These are phyloP conservation scores for Yamadazyma takamatsuzukensis DNA, from an alignment of 805 yeast genomes.

Conservation along the genomic window DNA sequence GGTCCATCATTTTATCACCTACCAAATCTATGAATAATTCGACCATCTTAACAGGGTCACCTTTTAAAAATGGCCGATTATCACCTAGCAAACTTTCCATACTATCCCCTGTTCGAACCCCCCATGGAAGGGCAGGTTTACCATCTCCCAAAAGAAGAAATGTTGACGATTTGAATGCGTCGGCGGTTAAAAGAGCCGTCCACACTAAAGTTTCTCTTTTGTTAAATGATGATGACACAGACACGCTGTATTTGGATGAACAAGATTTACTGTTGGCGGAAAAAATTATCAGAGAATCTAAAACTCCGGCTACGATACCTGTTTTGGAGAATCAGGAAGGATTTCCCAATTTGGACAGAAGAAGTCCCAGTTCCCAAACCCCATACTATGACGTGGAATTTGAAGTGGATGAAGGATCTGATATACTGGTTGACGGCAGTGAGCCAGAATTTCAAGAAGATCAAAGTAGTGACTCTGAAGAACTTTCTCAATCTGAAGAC, in stretches of 20 bases:
- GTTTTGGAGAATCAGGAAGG: conserved; percentile 17
- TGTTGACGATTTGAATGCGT: conserved; percentile 34
- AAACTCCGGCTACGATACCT: too few species aligned
- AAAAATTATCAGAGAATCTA: conserved; percentile 22
- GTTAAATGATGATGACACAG: conserved; percentile 29
- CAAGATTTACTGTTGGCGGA: conserved; percentile 48
- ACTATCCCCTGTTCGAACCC: conserved; percentile 29
- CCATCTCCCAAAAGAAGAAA: conserved; percentile 41
- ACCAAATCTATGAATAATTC: too few species aligned
- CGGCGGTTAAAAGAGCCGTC: conserved; percentile 50
- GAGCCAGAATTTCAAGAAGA: too few species aligned
- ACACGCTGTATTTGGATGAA: conserved; percentile 22
- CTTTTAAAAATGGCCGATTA: too few species aligned
- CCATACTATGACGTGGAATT: too few species aligned
- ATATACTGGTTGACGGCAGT: too few species aligned
- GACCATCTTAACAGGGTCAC: too few species aligned
- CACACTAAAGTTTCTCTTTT: conserved; percentile 25
- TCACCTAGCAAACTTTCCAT: conserved; percentile 3
- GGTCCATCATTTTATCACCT: too few species aligned
- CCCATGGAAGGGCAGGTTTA: conserved; percentile 45
- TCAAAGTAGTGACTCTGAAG: too few species aligned
- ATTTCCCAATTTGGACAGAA: conserved; percentile 21
- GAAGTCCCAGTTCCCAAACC: background rate
- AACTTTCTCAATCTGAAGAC: too few species aligned
- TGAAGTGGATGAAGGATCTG: too few species aligned